These are phyloP conservation scores for Backusella liffmaniae DNA, from an alignment of 192 early-diverging fungal genomes.

Conservation along the genomic window DNA sequence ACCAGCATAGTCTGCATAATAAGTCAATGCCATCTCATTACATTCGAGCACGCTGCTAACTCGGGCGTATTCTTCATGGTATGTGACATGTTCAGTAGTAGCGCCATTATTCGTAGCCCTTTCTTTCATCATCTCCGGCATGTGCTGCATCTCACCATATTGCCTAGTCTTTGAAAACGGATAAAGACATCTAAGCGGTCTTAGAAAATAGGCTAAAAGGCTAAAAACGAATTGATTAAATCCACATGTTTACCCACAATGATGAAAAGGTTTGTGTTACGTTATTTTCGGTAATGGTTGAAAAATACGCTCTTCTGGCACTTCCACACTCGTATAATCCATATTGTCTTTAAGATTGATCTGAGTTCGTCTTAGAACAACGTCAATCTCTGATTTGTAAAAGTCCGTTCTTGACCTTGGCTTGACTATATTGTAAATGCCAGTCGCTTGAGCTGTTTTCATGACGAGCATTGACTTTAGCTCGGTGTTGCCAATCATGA, in stretches of 20 bases:
- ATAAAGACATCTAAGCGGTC: neutral
- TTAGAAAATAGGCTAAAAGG: slow-evolving; percentile 10
- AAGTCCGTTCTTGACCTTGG: slow-evolving; percentile 55
- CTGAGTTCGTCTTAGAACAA: slow-evolving; percentile 51
- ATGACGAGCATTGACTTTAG: slow-evolving; percentile 59
- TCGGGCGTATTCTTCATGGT: slow-evolving; percentile 64
- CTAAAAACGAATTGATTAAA: neutral
- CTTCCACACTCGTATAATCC: slow-evolving; percentile 52
- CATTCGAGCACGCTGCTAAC: slow-evolving; percentile 61
- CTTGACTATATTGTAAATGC: slow-evolving; percentile 55
- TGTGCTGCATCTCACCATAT: slow-evolving; percentile 29
- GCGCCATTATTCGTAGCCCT: neutral
- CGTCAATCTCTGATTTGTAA: slow-evolving; percentile 55
- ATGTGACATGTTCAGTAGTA: neutral
- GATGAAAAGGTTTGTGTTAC: neutral
- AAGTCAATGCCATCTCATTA: slow-evolving; percentile 51
- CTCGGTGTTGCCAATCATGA: slow-evolving; percentile 71
- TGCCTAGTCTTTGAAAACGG: neutral
- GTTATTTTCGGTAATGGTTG: neutral
- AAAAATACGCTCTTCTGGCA: slow-evolving; percentile 7
- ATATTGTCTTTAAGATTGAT: slow-evolving; percentile 58
- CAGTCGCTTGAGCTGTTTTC: slow-evolving; percentile 55
- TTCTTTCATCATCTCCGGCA: slow-evolving; percentile 11
- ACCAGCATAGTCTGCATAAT: slow-evolving; percentile 70
- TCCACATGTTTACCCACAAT: neutral